Evolutionary conservation across 257 asterid species (phyloP).

Genomic region (Solanum tacnaense): DNA sequence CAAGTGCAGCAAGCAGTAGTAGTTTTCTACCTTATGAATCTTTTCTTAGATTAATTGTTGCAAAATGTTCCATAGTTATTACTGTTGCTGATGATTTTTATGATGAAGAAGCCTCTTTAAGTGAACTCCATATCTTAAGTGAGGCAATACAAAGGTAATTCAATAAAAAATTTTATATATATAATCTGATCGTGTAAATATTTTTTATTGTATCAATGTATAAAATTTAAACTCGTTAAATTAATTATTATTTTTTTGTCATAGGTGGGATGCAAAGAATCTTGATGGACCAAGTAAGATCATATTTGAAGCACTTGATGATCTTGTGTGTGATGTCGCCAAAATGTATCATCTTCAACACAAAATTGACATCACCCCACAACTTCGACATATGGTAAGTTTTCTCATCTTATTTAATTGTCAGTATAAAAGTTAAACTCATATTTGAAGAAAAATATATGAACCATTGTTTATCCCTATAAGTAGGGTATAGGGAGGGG

Average conservation of each 20-base stretch:
- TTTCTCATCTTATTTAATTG: neutral
- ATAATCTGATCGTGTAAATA: neutral
- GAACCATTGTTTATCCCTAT: neutral
- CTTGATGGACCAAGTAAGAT: slow-evolving; percentile 42
- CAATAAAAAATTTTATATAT: neutral
- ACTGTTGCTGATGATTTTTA: slow-evolving; percentile 54
- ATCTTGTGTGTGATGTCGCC: slow-evolving; percentile 24
- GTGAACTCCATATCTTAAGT: slow-evolving; percentile 28
- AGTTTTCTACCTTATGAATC: slow-evolving; percentile 27
- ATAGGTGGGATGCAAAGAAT: slow-evolving; percentile 48
- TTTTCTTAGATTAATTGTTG: slow-evolving; percentile 17
- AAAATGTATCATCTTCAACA: slow-evolving; percentile 9
- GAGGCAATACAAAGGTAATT: slow-evolving; percentile 35
- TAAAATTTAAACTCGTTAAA: neutral
- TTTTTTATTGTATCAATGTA: neutral
- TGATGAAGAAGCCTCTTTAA: slow-evolving; percentile 41
- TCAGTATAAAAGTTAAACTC: neutral
- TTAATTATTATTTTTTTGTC: neutral
- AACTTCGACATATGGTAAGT: slow-evolving; percentile 37
- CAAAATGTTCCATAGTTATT: slow-evolving; percentile 37
- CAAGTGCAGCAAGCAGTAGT: slow-evolving; percentile 26
- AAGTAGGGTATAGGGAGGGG: neutral
- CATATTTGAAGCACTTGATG: slow-evolving; percentile 48
- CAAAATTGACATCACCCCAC: neutral
- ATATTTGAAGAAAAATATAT: neutral